Evolutionary conservation across 345 rosid genomes (phyloP).

Genomic region (Toxicodendron radicans): DNA sequence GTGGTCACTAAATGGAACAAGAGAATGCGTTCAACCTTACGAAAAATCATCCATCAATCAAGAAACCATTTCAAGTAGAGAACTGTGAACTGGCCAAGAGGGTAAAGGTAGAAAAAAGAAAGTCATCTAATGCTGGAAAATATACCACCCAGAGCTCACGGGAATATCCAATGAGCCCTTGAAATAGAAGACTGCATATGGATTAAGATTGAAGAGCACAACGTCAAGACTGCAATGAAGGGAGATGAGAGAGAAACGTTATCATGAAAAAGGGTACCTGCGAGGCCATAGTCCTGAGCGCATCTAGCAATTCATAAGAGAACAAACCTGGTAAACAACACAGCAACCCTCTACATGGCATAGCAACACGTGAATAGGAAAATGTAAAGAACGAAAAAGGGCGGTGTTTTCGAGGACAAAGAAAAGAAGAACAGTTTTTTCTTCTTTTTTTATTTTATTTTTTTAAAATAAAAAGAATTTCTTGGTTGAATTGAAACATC

Average conservation of each 20-base stretch:
- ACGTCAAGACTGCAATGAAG: neutral
- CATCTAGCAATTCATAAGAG: conserved; percentile 44
- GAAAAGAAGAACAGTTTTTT: conserved; percentile 8
- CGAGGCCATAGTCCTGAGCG: conserved; percentile 31
- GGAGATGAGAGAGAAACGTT: conserved; percentile 20
- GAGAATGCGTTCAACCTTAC: conserved; percentile 36
- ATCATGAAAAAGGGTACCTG: conserved; percentile 35
- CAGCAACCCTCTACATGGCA: conserved; percentile 34
- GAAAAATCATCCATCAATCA: conserved; percentile 20
- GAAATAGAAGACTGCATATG: neutral
- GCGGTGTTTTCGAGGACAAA: conserved; percentile 61
- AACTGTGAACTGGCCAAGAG: conserved; percentile 1
- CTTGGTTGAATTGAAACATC: conserved; percentile 9
- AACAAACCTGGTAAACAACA: conserved; percentile 56
- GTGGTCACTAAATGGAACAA: conserved; percentile 58
- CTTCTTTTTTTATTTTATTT: neutral
- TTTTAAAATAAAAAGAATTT: neutral
- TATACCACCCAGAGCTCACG: neutral
- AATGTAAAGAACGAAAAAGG: conserved; percentile 27
- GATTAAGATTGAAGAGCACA: neutral
- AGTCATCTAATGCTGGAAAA: neutral
- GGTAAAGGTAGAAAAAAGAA: neutral
- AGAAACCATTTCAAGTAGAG: conserved; percentile 11
- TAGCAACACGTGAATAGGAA: conserved; percentile 68
- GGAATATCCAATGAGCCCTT: neutral